phyloP scores from a whole-genome alignment of 2,329 filamentous ascomycete species.

The Fusarium cicatricum region DNA sequence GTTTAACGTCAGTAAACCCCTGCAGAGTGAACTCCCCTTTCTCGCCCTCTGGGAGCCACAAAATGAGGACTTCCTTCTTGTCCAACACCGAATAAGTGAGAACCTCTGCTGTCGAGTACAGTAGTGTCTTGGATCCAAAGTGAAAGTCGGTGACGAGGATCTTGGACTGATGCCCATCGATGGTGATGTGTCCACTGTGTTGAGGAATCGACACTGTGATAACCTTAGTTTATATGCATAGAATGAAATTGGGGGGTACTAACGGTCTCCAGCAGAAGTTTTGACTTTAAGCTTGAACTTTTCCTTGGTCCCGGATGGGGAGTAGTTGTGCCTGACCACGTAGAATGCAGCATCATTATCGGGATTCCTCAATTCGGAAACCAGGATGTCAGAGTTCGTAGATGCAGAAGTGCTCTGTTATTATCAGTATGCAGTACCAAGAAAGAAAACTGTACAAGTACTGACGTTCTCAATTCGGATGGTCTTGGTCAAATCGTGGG shows the following conservation, averaged over 20 bases:
- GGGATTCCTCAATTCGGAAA: slow-evolving; percentile 66
- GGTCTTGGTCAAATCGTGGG: slow-evolving; percentile 64
- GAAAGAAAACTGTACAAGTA: slow-evolving; percentile 50
- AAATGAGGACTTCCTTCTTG: slow-evolving; percentile 55
- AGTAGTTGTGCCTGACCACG: slow-evolving; percentile 62
- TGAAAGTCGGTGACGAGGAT: slow-evolving; percentile 67
- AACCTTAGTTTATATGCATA: not conserved
- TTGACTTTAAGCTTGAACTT: slow-evolving; percentile 63
- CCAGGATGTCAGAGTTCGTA: slow-evolving; percentile 59
- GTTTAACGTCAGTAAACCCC: slow-evolving; percentile 35
- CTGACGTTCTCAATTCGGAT: slow-evolving; percentile 53
- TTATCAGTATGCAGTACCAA: slow-evolving; percentile 46
- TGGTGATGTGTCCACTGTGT: slow-evolving; percentile 55
- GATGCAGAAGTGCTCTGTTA: slow-evolving; percentile 37
- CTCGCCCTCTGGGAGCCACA: slow-evolving; percentile 64
- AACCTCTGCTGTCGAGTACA: slow-evolving; percentile 65
- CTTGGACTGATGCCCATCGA: slow-evolving; percentile 70
- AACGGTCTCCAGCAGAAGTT: slow-evolving; percentile 60
- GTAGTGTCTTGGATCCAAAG: slow-evolving; percentile 58
- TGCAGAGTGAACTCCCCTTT: slow-evolving; percentile 62
- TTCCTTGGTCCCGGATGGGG: slow-evolving; percentile 59
- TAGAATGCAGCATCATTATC: slow-evolving; percentile 67
- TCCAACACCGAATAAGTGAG: slow-evolving; percentile 60
- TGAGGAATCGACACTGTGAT: slow-evolving; percentile 59
- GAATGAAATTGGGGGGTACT: fast-evolving